phyloP scores from a whole-genome alignment of 2,329 filamentous ascomycete genomes.

The Fusarium algeriense region DNA sequence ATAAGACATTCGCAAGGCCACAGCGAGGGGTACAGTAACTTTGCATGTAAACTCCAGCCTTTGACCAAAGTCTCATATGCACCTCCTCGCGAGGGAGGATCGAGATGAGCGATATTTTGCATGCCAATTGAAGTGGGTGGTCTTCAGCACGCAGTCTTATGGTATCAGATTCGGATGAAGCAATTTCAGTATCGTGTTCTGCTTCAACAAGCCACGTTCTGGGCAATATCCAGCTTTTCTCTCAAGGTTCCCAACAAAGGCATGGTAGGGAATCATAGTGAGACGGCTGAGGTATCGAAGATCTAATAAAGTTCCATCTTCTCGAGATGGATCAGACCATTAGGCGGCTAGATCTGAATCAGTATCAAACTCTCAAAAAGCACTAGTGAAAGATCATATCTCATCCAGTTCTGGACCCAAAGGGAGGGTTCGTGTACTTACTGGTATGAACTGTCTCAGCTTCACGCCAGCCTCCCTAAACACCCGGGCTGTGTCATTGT shows the following conservation, averaged over 20 bases:
- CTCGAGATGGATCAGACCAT: slow-evolving; percentile 73
- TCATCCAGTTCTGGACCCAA: slow-evolving; percentile 17
- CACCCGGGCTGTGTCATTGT: slow-evolving; percentile 83
- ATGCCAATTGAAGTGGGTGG: slow-evolving; percentile 16
- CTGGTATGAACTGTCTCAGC: slow-evolving; percentile 88
- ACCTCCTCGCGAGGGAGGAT: slow-evolving; percentile 34
- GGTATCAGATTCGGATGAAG: slow-evolving; percentile 5
- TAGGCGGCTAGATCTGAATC: slow-evolving; percentile 64
- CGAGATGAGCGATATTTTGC: slow-evolving; percentile 33
- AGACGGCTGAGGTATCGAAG: slow-evolving; percentile 17
- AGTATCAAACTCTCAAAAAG: slow-evolving; percentile 30
- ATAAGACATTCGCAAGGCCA: slow-evolving; percentile 24
- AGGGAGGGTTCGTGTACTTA: slow-evolving; percentile 59
- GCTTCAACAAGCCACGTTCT: slow-evolving; percentile 35
- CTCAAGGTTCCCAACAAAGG: slow-evolving; percentile 29
- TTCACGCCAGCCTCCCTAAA: slow-evolving; percentile 86
- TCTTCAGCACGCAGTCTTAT: not conserved
- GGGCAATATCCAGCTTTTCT: slow-evolving; percentile 14
- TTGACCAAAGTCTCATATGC: slow-evolving; percentile 25
- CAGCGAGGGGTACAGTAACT: slow-evolving; percentile 20
- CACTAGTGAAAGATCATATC: slow-evolving; percentile 9
- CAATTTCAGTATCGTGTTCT: slow-evolving; percentile 19
- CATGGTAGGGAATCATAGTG: slow-evolving; percentile 16
- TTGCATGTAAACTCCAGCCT: slow-evolving; percentile 24
- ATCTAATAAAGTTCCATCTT: slow-evolving; percentile 58